Evolutionary conservation across 768 basidiomycete species (phyloP).

Genomic region (Cystofilobasidium capitatum): DNA sequence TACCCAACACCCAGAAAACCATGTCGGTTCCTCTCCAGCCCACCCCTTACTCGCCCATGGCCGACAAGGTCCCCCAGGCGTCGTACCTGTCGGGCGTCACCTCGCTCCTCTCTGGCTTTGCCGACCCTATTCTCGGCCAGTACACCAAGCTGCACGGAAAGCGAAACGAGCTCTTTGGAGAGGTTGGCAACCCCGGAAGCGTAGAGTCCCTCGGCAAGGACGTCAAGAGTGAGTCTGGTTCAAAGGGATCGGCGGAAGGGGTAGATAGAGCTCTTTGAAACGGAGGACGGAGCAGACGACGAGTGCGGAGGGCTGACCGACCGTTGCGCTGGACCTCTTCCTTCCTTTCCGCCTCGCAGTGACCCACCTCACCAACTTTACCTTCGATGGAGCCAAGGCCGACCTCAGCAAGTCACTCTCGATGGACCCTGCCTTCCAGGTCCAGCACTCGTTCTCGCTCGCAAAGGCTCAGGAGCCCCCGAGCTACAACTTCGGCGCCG

Average conservation of each 20-base stretch:
- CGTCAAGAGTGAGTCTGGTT: constrained; percentile 27
- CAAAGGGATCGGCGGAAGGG: neutral
- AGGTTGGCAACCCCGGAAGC: constrained; percentile 23
- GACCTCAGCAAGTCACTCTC: constrained; percentile 91
- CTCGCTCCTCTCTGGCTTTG: constrained; percentile 25
- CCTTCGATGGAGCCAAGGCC: constrained; percentile 94
- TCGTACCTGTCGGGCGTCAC: constrained; percentile 27
- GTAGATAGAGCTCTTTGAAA: neutral
- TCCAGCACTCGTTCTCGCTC: constrained; percentile 88
- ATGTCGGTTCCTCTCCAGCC: constrained; percentile 25
- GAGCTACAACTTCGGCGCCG: constrained; percentile 87
- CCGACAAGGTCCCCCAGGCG: constrained; percentile 22
- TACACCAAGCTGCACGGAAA: constrained; percentile 22
- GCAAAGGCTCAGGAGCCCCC: constrained; percentile 73
- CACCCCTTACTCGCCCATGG: constrained; percentile 8
- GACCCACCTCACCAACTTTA: constrained; percentile 83
- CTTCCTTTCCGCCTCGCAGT: constrained; percentile 44
- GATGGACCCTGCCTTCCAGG: constrained; percentile 90
- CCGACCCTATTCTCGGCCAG: constrained; percentile 26
- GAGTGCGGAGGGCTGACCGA: neutral
- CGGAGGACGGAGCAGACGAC: neutral
- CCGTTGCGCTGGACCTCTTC: neutral
- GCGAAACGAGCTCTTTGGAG: constrained; percentile 19
- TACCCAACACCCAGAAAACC: neutral
- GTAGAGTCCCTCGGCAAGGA: constrained; percentile 26